Evolutionary conservation across 768 basidiomycete species (phyloP), one percentile per base, ranked within the genome.

Genomic region (Strobilomyces dryophilus): DNA sequence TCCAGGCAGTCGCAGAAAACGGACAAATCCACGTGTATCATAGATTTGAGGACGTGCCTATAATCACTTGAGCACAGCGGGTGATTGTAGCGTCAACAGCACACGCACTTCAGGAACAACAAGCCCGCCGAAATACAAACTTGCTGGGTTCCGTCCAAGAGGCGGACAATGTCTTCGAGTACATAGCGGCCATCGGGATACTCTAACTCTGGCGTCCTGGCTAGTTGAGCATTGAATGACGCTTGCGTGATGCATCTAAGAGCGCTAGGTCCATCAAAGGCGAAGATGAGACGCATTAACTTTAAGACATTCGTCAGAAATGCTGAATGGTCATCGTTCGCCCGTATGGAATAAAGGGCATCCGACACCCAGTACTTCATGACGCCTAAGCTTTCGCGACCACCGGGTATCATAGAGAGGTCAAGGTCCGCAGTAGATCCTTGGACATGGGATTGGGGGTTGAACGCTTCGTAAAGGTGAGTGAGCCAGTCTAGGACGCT

Each of bases 1-100:
- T 86, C 85, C 17, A 82, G 53, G 42, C 77, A 66, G 47, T 79
- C 74, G 51, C 82, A 85, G 4, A 86, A 62, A 11, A 78, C 70
- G n/a, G 70, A 69, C 26, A 79, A 66, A 37, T 83, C 72, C n/a
- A 84, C 68, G 5, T 58, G 62, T 4, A 83, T 54, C 5, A 49
- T 46, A 1, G 59, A 57, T 3, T 68, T 55, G 15, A 81, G 52
- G n/a, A 83, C 56, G 48, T 80, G 77, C 20, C 83, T 84, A 49
- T 18, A 34, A 9, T 31, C n/a, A 37, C 7, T 3, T 61, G 26
- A 54, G 32, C 41, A 52, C 21, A 77, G 37, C 44, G 72, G 70
- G 5, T 71, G 34, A 34, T 24, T 7, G 2, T 26, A 4, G 18
- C 27, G 4, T 18, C 26, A n/a, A 34, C 11, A 27, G 20, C 41